Evolutionary conservation across 768 basidiomycete species (phyloP).

Genomic region (Dendrothele bispora): DNA sequence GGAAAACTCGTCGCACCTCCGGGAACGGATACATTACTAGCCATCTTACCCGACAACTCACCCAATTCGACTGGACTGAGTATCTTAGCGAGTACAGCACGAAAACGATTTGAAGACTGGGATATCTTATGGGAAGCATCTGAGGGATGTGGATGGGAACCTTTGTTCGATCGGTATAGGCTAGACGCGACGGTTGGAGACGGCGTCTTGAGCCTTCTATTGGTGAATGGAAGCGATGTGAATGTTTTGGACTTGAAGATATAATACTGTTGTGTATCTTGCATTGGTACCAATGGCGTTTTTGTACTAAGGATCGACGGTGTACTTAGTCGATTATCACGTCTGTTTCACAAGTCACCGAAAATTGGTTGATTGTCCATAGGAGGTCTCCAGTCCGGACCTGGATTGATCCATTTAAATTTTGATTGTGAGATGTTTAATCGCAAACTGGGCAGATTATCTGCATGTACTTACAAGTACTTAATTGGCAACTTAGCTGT

Average conservation of each 20-base stretch:
- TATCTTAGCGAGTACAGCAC: conserved; percentile 28
- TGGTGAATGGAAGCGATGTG: conserved; percentile 26
- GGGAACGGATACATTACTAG: conserved; percentile 17
- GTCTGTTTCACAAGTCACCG: too few relatives aligned
- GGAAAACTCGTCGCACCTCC: conserved; percentile 28
- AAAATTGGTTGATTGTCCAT: too few relatives aligned
- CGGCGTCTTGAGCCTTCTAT: conserved; percentile 31
- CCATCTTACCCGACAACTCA: conserved; percentile 33
- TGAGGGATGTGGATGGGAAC: conserved; percentile 31
- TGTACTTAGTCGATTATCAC: too few relatives aligned
- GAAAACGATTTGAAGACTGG: conserved; percentile 32
- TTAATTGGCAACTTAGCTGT: too few relatives aligned
- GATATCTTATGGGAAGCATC: conserved; percentile 26
- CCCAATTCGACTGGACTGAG: conserved; percentile 29
- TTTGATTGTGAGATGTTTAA: too few relatives aligned
- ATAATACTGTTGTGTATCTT: too few relatives aligned
- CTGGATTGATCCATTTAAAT: too few relatives aligned
- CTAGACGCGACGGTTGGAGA: conserved; percentile 18
- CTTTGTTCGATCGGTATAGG: conserved; percentile 32
- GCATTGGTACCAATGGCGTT: too few relatives aligned
- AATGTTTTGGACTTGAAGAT: conserved; percentile 9
- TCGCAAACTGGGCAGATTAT: too few relatives aligned
- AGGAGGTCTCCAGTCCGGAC: too few relatives aligned
- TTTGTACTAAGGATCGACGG: too few relatives aligned
- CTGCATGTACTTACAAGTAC: too few relatives aligned